Base-by-base conservation (phyloP, 2,329 filamentous ascomycete genomes). In the Ascochyta viciae-villosae region DNA sequence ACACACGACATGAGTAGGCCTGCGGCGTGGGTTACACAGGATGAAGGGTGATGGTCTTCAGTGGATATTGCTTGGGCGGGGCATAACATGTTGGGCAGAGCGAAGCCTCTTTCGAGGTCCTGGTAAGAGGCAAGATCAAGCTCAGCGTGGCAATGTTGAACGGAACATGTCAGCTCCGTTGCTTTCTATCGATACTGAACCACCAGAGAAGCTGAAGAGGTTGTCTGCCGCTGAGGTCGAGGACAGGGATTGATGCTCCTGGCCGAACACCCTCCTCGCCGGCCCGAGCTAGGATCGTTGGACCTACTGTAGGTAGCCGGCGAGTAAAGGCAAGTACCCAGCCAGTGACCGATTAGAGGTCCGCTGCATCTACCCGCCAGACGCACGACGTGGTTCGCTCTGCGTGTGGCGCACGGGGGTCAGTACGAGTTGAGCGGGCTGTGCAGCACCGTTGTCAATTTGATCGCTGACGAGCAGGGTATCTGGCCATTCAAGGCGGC, bases 381-480 rank as follows among this genome's bases (percentile, higher is more conserved):
- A 65, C 61, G 62, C 61, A 67, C 45, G 51, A 53, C 57, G 64
- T 64, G 35, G 59, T 63, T 57, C 53, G 38, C 40, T 61, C 65
- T 65, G 61, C 63, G 63, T 63, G 63, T 64, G 64, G 62, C 58
- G 64, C 60, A 63, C 70, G 65, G 72, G 68, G 67, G 58, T 67
- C 39, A 57, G 58, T 60, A 71, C 68, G 42, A 44, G 72, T 74
- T 57, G 63, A 71, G 72, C 59, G 54, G 52, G 59, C 56, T 56
- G 47, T 69, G 72, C 72, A 73, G 70, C 54, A 60, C 58, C 54
- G 61, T 73, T 62, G 66, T 58, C 59, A 57, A 61, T 60, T 65
- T 60, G 58, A 67, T 58, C 50, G 64, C 62, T 64, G 65, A 60
- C 56, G 57, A 62, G 61, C 65, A 64, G 67, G 60, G 59, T 39